Base-by-base conservation (phyloP, 805 yeast species). In the Metschnikowia corniflorae region DNA sequence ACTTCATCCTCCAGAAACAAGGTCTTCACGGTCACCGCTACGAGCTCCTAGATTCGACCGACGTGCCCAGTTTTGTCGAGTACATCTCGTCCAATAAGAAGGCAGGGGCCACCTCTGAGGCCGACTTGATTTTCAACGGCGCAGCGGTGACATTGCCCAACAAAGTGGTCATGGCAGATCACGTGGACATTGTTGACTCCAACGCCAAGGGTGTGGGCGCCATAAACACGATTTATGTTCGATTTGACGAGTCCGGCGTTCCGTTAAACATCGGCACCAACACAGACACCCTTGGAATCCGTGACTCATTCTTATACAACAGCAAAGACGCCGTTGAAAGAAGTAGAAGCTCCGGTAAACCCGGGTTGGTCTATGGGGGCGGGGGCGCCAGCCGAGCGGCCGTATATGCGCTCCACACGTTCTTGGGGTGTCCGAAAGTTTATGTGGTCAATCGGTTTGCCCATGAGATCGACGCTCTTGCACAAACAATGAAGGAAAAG, bases 361-460 rank as follows among this genome's bases (percentile, higher is more conserved):
- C 60, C 1, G 64, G 63, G 7, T 42, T 60, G 40, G 63, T 60
- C 0, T 60, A 58, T 35, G 63, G 65, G 5, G 64, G 64, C 6
- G 65, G 65, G 9, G 65, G 65, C 8, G 64, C 65, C 10, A 55
- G 60, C 27, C 46, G 64, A 20, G 55, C 61, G 7, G 64, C 64
- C 2, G 56, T 60, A 6, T 59, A 51, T 31, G 59, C 63, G 3
- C 50, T 60, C 31, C 39, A 53, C 24, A 36, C 49, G 29, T 55
- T 45, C 29, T 46, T 59, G 39, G 53, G 49, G 7, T 58, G 65
- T 34, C 22, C 51, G 23, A 43, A 39, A 16, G 46, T 60, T 12
- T 60, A 60, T 37, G 51, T 60, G 21, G 53, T 60, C 12, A 60
- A 60, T 38, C 43, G 64, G n/a, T 54, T 43, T 32, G 50, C 47